These are phyloP conservation scores for Bothriochloa decipiens DNA, from an alignment of 176 grass and related monocot species.

Conservation along the genomic window DNA sequence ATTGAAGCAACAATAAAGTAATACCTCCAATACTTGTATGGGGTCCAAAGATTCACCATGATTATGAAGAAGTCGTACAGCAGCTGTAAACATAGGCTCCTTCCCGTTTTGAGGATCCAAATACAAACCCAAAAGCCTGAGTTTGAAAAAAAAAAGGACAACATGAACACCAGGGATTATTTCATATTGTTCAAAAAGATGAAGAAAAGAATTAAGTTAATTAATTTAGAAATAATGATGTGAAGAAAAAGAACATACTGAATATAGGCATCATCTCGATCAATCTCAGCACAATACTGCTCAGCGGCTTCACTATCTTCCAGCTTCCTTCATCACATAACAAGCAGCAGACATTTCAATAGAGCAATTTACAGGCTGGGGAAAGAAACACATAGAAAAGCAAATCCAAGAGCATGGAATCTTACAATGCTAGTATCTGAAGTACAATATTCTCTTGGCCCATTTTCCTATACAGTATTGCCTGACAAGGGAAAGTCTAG, in stretches of 20 bases:
- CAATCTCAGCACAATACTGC: constrained; percentile 97
- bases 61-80: constrained; percentile 96
- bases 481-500: constrained; percentile 58
- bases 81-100: constrained; percentile 95
- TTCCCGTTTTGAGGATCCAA: constrained; percentile 95
- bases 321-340: constrained; percentile 73
- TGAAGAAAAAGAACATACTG: constrained; percentile 66
- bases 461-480: constrained; percentile 98
- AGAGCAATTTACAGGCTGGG: neutral
- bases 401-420: constrained; percentile 18
- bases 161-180: constrained; percentile 34
- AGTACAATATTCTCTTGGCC: constrained; percentile 97
- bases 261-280: constrained; percentile 98
- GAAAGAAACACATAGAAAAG: constrained; percentile 14
- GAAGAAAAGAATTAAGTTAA: neutral
- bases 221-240: constrained; percentile 33
- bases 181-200: neutral
- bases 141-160: constrained; percentile 1
- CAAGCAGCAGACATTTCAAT: constrained; percentile 33
- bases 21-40: constrained; percentile 96
- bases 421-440: constrained; percentile 99
- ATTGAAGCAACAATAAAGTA: constrained; percentile 29
- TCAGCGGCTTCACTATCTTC: constrained; percentile 97
- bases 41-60: constrained; percentile 93
- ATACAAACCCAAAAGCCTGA: constrained; percentile 94